phyloP scores from a whole-genome alignment of 75 land plant species.

The Selaginella tamariscina region DNA sequence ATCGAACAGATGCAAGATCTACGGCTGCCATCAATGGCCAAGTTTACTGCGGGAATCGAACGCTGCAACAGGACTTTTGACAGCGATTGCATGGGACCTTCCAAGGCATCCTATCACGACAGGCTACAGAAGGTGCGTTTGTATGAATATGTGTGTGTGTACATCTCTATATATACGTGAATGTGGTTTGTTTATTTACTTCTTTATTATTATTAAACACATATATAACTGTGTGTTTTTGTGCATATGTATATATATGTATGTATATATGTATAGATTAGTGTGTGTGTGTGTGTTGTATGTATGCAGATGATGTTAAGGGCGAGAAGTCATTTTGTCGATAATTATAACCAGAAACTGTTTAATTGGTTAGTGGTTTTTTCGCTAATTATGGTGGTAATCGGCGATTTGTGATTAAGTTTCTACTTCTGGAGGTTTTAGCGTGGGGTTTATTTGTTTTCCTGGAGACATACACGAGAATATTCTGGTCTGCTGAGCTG shows the following conservation, averaged over 20 bases:
- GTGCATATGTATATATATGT: no score
- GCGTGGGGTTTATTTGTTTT: constrained; percentile 73
- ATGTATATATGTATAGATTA: no score
- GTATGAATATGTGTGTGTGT: no score
- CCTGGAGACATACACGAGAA: constrained; percentile 78
- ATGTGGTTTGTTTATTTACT: no score
- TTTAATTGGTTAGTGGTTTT: constrained; percentile 83
- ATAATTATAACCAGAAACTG: constrained; percentile 68
- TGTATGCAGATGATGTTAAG: constrained; percentile 58
- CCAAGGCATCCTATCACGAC: constrained; percentile 45
- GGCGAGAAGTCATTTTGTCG: constrained; percentile 47
- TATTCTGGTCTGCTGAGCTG: constrained; percentile 78
- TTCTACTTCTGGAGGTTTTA: constrained; percentile 49
- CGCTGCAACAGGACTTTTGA: constrained; percentile 62
- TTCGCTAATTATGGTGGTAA: constrained; percentile 67
- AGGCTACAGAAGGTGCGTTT: constrained; percentile 56
- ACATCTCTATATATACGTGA: no score
- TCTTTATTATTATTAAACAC: no score
- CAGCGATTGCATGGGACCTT: constrained; percentile 55
- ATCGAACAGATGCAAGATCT: constrained; percentile 75
- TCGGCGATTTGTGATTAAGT: constrained; percentile 65
- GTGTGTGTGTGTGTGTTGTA: no score
- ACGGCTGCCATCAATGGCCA: constrained; percentile 81
- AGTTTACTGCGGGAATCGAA: constrained; percentile 61
- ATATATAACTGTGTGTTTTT: no score